Evolutionary conservation across 2,329 filamentous ascomycete genomes (phyloP), one percentile per base, ranked within the genome.

Genomic region (Aureobasidium leucospermi): DNA sequence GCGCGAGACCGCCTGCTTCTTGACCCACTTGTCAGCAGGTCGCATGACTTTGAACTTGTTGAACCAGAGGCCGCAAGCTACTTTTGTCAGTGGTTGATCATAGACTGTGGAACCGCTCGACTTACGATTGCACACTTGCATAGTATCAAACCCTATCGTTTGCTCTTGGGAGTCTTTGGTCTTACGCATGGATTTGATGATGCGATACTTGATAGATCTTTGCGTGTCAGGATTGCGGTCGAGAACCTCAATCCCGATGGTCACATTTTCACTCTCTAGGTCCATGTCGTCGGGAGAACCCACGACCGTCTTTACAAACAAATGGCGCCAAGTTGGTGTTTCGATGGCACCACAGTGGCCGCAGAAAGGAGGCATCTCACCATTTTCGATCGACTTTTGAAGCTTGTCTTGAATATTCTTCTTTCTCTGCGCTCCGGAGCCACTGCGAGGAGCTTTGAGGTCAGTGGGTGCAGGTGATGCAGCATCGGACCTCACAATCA

Each of bases 301-400:
- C 15, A 83, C 77, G 47, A 86, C 80, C 7, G 89, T 80, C 67
- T 90, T 90, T n/a, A 85, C 85, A 81, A 88, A 96, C 11, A 94
- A 90, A 68, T 93, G 94, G 62, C 94, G 86, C 94, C 94, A 99
- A 0, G 93, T 96, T 0, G 93, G 90, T 0, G 94, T 99, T 67
- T 97, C 89, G 60, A 99, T 96, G 6, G 91, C 89, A 6, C 94
- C 94, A 67, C 94, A 99, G 67, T 97, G 96, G 63, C 84, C 84
- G 71, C 94, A 99, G 68, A 87, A 97, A 1, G 88, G 87, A 0
- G 94, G 94, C 79, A 92, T 87, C 64, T 91, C 83, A 5, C 94
- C 94, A 58, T 85, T 84, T n/a, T 81, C 80, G 58, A 97, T 85
- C 23, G 81, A 79, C 59, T 75, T 71, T 43, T 82, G 76, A 23